These are phyloP conservation scores for Hymenoscyphus fraxineus DNA, from an alignment of 2,329 filamentous ascomycete genomes.

Conservation along the genomic window DNA sequence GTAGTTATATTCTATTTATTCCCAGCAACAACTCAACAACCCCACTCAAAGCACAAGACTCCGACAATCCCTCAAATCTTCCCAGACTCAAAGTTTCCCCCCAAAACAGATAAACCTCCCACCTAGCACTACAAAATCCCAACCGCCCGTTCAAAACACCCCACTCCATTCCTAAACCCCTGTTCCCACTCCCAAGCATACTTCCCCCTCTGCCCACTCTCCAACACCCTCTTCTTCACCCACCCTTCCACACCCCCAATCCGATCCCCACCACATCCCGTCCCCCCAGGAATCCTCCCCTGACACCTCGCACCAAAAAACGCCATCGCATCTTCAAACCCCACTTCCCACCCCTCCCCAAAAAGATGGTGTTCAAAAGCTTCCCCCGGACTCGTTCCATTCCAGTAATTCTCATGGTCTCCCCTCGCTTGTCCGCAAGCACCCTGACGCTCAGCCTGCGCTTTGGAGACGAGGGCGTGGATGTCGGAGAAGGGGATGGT, in stretches of 20 bases:
- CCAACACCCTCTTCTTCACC: conserved; percentile 51
- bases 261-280: conserved; percentile 43
- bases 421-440: conserved; percentile 38
- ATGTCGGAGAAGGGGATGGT: conserved; percentile 38
- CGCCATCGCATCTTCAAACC: conserved; percentile 49
- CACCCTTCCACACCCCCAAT: conserved; percentile 58
- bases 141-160: conserved; percentile 33
- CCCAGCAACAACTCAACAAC: too few species aligned
- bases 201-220: conserved; percentile 45
- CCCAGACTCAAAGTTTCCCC: too few species aligned
- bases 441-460: conserved; percentile 38
- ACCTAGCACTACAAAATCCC: conserved; percentile 12
- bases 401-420: conserved; percentile 50
- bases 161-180: conserved; percentile 37
- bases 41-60: too few species aligned
- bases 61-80: too few species aligned
- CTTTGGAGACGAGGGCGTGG: conserved; percentile 36
- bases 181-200: conserved; percentile 41
- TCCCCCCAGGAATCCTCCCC: conserved; percentile 27
- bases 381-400: conserved; percentile 40
- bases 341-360: conserved; percentile 51
- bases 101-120: too few species aligned
- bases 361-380: conserved; percentile 52
- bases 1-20: too few species aligned
- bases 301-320: conserved; percentile 46